These are phyloP conservation scores for Aciculosporium take DNA, from an alignment of 2,329 filamentous ascomycete species.

Conservation along the genomic window DNA sequence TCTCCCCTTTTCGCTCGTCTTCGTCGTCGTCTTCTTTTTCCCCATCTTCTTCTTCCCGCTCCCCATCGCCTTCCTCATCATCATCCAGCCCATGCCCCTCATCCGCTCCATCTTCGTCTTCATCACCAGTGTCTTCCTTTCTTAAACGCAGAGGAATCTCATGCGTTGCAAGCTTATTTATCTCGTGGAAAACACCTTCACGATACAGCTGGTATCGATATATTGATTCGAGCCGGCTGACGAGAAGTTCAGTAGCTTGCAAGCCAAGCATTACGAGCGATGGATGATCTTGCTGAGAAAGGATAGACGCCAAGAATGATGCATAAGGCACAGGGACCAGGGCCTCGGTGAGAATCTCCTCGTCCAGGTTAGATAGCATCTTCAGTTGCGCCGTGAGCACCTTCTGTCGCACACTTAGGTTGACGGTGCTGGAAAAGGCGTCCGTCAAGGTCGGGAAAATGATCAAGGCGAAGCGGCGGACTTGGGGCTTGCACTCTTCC, in stretches of 20 bases:
- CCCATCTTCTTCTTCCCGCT: not conserved
- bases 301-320: conserved; percentile 85
- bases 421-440: conserved; percentile 94
- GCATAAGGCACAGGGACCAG: conserved; percentile 83
- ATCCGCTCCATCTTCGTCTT: conserved; percentile 8
- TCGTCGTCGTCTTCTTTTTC: not conserved
- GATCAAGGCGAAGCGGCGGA: conserved; percentile 84
- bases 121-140: conserved; percentile 7
- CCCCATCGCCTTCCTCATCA: conserved; percentile 5
- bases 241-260: conserved; percentile 76
- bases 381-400: conserved; percentile 92
- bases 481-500: conserved; percentile 68
- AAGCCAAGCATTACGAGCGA: conserved; percentile 75
- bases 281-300: conserved; percentile 88
- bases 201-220: conserved; percentile 96
- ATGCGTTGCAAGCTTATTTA: conserved; percentile 58
- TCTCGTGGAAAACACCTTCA: conserved; percentile 88
- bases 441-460: conserved; percentile 90
- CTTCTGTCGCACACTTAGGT: conserved; percentile 85
- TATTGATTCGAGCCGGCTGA: conserved; percentile 70
- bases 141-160: conserved; percentile 16
- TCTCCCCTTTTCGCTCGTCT: too few relatives aligned
- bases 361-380: conserved; percentile 93
- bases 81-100: conserved; percentile 13
- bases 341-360: conserved; percentile 69